Evolutionary conservation across 371 early-diverging fungal species (phyloP), one percentile per base, ranked within the genome.

Genomic region (Furculomyces boomerangus): DNA sequence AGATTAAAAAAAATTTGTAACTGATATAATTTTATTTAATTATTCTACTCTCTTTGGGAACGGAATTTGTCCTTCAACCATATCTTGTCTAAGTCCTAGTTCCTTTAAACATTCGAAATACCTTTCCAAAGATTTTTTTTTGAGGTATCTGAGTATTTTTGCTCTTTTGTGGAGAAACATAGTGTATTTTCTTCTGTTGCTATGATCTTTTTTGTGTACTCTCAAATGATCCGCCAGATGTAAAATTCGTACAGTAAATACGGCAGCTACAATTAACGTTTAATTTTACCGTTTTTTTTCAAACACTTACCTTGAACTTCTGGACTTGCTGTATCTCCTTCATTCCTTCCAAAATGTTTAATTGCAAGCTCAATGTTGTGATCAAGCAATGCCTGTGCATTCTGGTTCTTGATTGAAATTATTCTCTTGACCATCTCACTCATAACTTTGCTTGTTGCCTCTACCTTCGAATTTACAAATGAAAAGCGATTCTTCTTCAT

Each of bases 291-390:
- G n/a, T n/a, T n/a, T n/a, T n/a, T n/a, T n/a, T n/a, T n/a, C n/a
- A n/a, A n/a, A n/a, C 40, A 48, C 60, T 53, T 74, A 88, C 88
- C 87, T 78, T 95, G 93, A 27, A 91, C 95, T 70, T 90, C 91
- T 14, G 92, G 77, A 57, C 86, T 88, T 24, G 93, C 95, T 2
- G 93, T 88, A 67, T 95, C 93, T 16, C 76, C 77, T 39, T 78
- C 78, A 37, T 68, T 70, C 56, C 81, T 67, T 35, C 81, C 82
- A 71, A 93, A 92, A 63, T 82, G 68, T 50, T 84, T 81, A 26
- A 90, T 69, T 3, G 86, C 80, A 51, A 78, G 69, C 58, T 72
- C 71, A 35, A 79, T 68, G 64, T 95, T 95, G 73, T 78, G 86
- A 45, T 81, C 69, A 54, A 71, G 69, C 27, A 90, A 74, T 54